Conservation (phyloP, 495 filamentous ascomycete genomes). For the Neurospora sp. region DNA sequence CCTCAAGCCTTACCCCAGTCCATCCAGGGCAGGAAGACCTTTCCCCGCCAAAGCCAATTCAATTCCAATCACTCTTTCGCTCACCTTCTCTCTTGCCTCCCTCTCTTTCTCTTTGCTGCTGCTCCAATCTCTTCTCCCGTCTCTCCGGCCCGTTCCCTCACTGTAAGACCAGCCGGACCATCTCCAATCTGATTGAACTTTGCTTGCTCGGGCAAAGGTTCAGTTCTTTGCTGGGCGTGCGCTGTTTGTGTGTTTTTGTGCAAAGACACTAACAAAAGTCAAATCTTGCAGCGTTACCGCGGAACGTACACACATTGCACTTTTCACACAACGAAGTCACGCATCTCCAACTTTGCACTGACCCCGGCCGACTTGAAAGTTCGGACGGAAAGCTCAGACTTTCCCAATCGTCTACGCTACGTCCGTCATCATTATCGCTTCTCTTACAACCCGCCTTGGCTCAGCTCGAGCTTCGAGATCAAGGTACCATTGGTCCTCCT, state of each 20-base stretch:
- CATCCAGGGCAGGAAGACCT: not conserved
- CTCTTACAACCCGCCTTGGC: not conserved
- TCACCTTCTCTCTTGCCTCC: not conserved
- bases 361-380: not conserved
- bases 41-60: not conserved
- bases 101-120: not conserved
- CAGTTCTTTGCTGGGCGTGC: not conserved
- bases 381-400: not conserved
- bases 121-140: not conserved
- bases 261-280: not conserved
- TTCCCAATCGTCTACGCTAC: not conserved
- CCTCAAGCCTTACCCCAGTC: not conserved
- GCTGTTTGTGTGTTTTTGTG: not conserved
- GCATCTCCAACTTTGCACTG: not conserved
- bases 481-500: not conserved
- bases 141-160: not conserved
- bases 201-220: not conserved
- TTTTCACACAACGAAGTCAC: not conserved
- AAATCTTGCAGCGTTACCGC: not conserved
- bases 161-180: not conserved
- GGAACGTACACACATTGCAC: not conserved
- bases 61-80: not conserved
- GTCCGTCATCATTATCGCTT: not conserved
- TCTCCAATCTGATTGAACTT: not conserved
- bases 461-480: not conserved